Evolutionary conservation across 2,329 filamentous ascomycete species (phyloP), one percentile per base, ranked within the genome.

Genomic region (Plenodomus biglobosus): DNA sequence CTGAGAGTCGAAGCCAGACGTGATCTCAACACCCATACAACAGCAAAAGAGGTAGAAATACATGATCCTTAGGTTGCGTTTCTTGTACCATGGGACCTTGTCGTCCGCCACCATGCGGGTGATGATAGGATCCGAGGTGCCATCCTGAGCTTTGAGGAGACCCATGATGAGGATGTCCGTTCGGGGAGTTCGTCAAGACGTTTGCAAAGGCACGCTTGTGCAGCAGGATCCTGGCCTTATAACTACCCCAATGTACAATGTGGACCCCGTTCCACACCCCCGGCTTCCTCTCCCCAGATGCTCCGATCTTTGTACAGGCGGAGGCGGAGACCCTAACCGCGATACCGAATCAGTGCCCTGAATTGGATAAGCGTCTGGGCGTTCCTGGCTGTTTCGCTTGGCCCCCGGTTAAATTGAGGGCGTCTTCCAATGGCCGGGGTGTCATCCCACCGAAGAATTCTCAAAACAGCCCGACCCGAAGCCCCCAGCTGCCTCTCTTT

Each of bases 1-100:
- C 46, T 70, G 68, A 39, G 68, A 71, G 44, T 71, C 69, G 44
- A 70, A 71, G 8, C 69, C 69, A 42, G 68, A 71, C 17, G 69
- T 72, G 46, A 71, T 68, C 41, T 72, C 68, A n/a, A 71, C 66
- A 37, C 69, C 69, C 68, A 72, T 69, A 44, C 65, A 69, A 48
- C 65, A 68, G 30, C 63, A 44, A 48, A 71, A 68, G 37, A 75
- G 63, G 37, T 61, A 62, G 15, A 75, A 32, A 53, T 75, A 74
- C 59, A 75, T 62, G 30, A 62, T 24, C 40, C 72, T 61, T 13
- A 74, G 57, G 50, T 76, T 72, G 16, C 48, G 56, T 48, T 75
- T 75, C 59, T 65, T 71, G 56, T 73, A 76, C 74, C 75, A 77
- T 57, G 62, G 64, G 13, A 74, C 65, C 52, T 66, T 72, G 52